Evolutionary conservation across 2,329 filamentous ascomycete species (phyloP).

Genomic region (Colletotrichum phormii): DNA sequence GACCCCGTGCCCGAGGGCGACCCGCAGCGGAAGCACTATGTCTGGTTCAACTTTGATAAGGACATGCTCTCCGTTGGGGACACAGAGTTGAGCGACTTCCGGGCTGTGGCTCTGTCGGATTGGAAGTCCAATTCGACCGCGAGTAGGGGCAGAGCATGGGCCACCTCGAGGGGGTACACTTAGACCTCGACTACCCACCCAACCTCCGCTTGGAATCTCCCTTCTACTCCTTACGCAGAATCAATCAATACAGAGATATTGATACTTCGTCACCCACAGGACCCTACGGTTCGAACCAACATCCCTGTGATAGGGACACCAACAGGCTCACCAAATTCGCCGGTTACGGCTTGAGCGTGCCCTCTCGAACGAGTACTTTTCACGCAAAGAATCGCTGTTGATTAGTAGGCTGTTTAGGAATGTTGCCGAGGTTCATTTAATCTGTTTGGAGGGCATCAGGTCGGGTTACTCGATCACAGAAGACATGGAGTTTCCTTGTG

Average conservation of each 20-base stretch:
- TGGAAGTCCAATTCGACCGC: no score
- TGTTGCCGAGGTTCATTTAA: neutral
- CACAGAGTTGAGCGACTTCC: neutral
- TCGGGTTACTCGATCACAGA: neutral
- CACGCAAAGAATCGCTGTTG: neutral
- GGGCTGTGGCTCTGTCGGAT: no score
- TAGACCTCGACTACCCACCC: no score
- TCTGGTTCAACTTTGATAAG: slow-evolving; percentile 16
- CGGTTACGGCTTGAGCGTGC: neutral
- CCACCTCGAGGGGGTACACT: no score
- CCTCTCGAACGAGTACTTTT: neutral
- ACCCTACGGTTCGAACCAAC: no score
- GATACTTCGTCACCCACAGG: no score
- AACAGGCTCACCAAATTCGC: neutral
- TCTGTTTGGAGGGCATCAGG: neutral
- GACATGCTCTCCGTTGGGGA: slow-evolving; percentile 5
- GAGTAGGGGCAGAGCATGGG: no score
- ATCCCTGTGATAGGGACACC: no score
- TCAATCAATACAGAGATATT: no score
- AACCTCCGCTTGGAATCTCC: no score
- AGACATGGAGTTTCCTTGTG: neutral
- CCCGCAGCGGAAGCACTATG: neutral
- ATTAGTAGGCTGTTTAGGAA: neutral
- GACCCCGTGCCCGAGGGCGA: neutral
- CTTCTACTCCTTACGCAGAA: no score